Percentiles rank a stretch among this genome's conserved stretches.
Evolutionary conservation across 768 basidiomycete species (phyloP).

Genomic region (Rubroboletus satanas): DNA sequence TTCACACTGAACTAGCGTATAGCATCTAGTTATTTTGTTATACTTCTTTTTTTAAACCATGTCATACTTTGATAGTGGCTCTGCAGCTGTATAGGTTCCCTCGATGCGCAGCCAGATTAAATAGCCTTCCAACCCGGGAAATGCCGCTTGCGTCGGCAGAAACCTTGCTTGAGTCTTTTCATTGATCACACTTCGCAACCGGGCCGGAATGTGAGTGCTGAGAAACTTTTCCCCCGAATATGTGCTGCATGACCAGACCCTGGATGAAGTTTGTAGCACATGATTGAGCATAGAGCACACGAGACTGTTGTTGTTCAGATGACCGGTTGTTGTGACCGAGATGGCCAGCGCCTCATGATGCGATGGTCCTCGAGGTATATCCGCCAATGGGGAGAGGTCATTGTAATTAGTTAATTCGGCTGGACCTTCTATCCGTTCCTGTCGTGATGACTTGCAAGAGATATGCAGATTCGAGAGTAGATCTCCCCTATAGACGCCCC

Average conservation of each 20-base stretch:
- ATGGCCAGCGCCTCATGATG: neutral
- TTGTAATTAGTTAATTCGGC: slow-evolving; percentile 5
- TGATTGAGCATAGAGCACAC: neutral
- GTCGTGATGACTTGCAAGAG: slow-evolving; percentile 12
- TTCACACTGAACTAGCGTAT: slow-evolving; percentile 23
- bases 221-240: slow-evolving; percentile 10
- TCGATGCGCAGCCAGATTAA: neutral
- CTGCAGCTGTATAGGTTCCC: slow-evolving; percentile 11
- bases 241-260: neutral
- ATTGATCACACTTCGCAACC: neutral
- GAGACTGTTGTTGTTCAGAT: neutral
- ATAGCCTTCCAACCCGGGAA: neutral
- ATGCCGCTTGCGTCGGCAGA: neutral
- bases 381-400: slow-evolving; percentile 13
- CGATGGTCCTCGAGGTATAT: slow-evolving; percentile 16
- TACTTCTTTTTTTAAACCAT: slow-evolving; percentile 9
- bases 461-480: slow-evolving; percentile 16
- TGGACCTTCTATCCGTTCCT: slow-evolving; percentile 25
- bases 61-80: slow-evolving; percentile 6
- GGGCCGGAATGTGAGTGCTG: neutral
- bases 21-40: slow-evolving; percentile 23
- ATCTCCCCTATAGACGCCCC: slow-evolving; percentile 18
- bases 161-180: neutral
- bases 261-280: neutral
- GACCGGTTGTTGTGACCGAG: neutral